Evolutionary conservation across 1,284 basidiomycete genomes (phyloP).

Genomic region (Tilletia walkeri): DNA sequence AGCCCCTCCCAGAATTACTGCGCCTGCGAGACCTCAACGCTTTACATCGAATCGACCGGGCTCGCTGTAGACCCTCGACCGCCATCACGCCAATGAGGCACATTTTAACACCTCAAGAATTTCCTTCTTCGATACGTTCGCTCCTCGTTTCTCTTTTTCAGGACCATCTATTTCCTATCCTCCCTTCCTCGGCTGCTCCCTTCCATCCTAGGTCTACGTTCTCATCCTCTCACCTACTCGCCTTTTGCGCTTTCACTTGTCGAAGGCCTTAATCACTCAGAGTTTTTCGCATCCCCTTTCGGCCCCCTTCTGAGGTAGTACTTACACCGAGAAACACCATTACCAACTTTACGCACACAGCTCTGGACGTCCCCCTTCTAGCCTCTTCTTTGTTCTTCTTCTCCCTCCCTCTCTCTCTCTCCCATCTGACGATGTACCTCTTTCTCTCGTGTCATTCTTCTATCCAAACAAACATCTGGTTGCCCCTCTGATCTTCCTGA

Average conservation of each 20-base stretch:
- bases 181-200: neutral
- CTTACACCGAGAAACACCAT: neutral
- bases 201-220: neutral
- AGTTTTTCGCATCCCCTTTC: too few species aligned
- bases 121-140: neutral
- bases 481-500: too few species aligned
- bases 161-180: constrained; percentile 9
- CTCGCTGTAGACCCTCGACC: too few species aligned
- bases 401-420: neutral
- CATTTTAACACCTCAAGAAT: too few species aligned
- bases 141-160: neutral
- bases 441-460: neutral
- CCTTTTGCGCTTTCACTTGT: too few species aligned
- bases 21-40: neutral
- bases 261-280: too few species aligned
- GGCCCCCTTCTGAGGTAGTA: too few species aligned
- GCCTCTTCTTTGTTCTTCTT: neutral
- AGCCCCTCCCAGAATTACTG: too few species aligned
- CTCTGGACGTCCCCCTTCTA: neutral
- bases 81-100: too few species aligned
- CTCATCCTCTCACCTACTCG: too few species aligned
- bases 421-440: neutral
- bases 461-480: neutral
- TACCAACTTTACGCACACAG: too few species aligned
- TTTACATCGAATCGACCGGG: too few species aligned